Evolutionary conservation across 441 rosid genomes (phyloP).

Genomic region (Pelargonium australe): DNA sequence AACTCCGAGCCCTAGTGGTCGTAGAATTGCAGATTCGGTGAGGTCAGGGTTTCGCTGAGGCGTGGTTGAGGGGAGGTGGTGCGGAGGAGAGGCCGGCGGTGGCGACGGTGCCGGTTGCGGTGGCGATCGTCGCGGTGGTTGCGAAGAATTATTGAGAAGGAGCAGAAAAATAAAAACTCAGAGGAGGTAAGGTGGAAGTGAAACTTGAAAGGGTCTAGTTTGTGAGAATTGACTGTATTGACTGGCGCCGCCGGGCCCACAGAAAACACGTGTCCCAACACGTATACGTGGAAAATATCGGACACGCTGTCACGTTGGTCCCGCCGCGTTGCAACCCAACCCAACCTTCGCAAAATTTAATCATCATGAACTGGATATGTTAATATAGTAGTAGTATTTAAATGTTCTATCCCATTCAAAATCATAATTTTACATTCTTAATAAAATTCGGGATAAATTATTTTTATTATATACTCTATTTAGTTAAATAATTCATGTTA

Average conservation of each 20-base stretch:
- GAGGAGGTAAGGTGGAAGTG: neutral
- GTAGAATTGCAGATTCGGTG: neutral
- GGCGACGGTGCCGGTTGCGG: too few relatives aligned
- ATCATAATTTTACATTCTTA: too few relatives aligned
- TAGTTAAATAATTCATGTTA: too few relatives aligned
- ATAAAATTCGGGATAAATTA: too few relatives aligned
- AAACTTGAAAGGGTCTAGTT: neutral
- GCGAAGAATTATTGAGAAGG: neutral
- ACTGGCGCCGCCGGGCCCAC: slow-evolving; percentile 1
- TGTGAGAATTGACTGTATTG: neutral
- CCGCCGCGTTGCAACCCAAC: too few relatives aligned
- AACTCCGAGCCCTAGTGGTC: neutral
- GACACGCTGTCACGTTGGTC: neutral
- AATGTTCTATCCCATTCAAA: too few relatives aligned
- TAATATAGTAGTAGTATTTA: too few relatives aligned
- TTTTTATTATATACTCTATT: too few relatives aligned
- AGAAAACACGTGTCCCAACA: neutral
- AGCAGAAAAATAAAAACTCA: neutral
- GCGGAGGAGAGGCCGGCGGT: neutral
- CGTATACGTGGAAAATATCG: neutral
- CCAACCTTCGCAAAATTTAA: too few relatives aligned
- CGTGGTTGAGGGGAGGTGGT: neutral
- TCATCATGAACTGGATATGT: too few relatives aligned
- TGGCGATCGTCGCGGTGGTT: neutral
- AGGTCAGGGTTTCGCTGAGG: neutral